A percentile compares a stretch with the other conserved stretches of the same genome.
phyloP scores from a whole-genome alignment of 768 basidiomycete species.

The Xerocomellus intermedius region DNA sequence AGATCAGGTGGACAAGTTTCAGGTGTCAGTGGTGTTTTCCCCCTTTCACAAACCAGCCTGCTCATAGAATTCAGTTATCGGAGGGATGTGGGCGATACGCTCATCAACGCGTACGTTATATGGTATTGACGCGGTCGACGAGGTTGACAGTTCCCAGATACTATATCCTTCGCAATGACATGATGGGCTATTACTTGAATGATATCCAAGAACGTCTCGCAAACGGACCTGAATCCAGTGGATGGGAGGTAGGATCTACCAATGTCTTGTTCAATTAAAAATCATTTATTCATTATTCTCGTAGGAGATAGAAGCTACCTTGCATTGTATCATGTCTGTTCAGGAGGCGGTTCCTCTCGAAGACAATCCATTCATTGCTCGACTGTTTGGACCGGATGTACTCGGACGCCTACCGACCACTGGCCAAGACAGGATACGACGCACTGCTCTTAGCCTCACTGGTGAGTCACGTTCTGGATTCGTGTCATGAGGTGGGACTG shows the following conservation, averaged over 20 bases:
- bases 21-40: slow-evolving; percentile 51
- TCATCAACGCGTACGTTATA: slow-evolving; percentile 76
- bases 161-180: slow-evolving; percentile 82
- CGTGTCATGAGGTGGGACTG: neutral
- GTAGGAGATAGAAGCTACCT: slow-evolving; percentile 81
- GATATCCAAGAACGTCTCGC: slow-evolving; percentile 58
- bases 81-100: slow-evolving; percentile 81
- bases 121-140: neutral
- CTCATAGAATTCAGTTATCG: slow-evolving; percentile 56
- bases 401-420: slow-evolving; percentile 65
- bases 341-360: slow-evolving; percentile 81
- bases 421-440: slow-evolving; percentile 63
- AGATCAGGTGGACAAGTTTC: slow-evolving; percentile 81
- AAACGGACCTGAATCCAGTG: slow-evolving; percentile 40
- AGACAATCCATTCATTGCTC: slow-evolving; percentile 51
- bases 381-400: slow-evolving; percentile 71
- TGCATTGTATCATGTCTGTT: slow-evolving; percentile 83
- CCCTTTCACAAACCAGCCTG: neutral
- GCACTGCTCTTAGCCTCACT: slow-evolving; percentile 71
- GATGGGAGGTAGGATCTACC: slow-evolving; percentile 67
- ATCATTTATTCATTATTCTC: neutral
- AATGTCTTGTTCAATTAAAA: neutral
- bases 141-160: slow-evolving; percentile 48
- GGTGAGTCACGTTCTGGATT: slow-evolving; percentile 47
- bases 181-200: slow-evolving; percentile 69